These are phyloP conservation scores for Marsdenia floribunda DNA, from an alignment of 257 asterid genomes.

Conservation along the genomic window DNA sequence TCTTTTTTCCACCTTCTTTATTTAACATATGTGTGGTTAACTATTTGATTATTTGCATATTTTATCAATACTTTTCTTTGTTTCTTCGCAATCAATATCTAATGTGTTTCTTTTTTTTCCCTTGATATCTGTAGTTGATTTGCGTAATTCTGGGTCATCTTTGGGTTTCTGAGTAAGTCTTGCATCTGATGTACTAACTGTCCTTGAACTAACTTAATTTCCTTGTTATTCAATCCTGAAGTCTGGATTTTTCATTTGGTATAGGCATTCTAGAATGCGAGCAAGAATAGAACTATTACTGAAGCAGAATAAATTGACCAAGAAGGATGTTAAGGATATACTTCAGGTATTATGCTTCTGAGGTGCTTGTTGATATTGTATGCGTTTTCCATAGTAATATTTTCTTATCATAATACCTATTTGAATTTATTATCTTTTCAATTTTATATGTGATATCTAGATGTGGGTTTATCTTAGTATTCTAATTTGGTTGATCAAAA, in stretches of 20 bases:
- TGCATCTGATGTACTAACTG: constrained; percentile 12
- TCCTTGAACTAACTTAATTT: constrained; percentile 11
- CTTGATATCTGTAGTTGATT: constrained; percentile 57
- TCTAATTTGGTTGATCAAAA: not conserved
- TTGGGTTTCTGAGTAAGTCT: constrained; percentile 96
- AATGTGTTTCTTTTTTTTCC: not conserved
- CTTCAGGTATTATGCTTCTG: constrained; percentile 60
- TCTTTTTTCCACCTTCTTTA: not conserved
- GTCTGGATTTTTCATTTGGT: constrained; percentile 11
- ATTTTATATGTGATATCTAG: not conserved
- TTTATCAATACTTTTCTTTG: not conserved
- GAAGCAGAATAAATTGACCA: constrained; percentile 84
- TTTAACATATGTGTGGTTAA: not conserved
- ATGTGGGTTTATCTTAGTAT: not conserved
- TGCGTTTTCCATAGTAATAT: constrained; percentile 8
- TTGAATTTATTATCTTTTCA: not conserved
- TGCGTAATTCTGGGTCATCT: constrained; percentile 92
- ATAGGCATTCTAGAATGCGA: constrained; percentile 76
- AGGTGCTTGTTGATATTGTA: constrained; percentile 11
- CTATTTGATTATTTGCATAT: not conserved
- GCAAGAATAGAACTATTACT: constrained; percentile 82
- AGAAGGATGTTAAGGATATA: constrained; percentile 70
- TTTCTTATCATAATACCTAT: not conserved
- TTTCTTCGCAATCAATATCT: not conserved
- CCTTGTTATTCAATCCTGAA: constrained; percentile 8